Conservation (phyloP, 306 rosid genomes). For the Quercus parvula region DNA sequence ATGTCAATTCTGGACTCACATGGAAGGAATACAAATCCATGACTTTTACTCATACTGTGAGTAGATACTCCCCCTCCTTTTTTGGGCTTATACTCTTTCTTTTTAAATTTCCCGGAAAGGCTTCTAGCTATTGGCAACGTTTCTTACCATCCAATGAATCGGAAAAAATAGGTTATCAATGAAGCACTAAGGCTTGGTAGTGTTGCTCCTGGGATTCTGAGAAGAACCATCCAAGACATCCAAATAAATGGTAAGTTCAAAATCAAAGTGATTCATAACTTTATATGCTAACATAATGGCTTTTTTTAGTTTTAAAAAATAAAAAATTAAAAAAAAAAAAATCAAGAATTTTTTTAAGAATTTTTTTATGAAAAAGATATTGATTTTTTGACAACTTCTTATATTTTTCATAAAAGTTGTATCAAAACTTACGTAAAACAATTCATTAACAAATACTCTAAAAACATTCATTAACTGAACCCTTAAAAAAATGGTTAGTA, state of each 20-base stretch:
- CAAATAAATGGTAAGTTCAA: neutral
- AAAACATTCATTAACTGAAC: too few relatives aligned
- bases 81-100: neutral
- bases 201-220: slow-evolving; percentile 2
- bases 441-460: too few relatives aligned
- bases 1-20: too few relatives aligned
- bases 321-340: too few relatives aligned
- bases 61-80: neutral
- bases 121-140: neutral
- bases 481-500: too few relatives aligned
- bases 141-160: neutral
- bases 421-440: too few relatives aligned
- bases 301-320: too few relatives aligned
- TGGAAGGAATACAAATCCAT: neutral
- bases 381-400: too few relatives aligned
- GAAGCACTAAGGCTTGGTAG: neutral
- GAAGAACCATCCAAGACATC: neutral
- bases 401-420: too few relatives aligned
- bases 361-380: too few relatives aligned
- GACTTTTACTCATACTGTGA: neutral
- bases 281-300: too few relatives aligned
- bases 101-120: neutral
- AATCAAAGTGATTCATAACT: neutral
- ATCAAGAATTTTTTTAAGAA: too few relatives aligned
- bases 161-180: neutral